A percentile compares a stretch with the other conserved stretches of the same genome.
Conservation (phyloP, 2,329 filamentous ascomycete genomes). For the Microdochium nivale region DNA sequence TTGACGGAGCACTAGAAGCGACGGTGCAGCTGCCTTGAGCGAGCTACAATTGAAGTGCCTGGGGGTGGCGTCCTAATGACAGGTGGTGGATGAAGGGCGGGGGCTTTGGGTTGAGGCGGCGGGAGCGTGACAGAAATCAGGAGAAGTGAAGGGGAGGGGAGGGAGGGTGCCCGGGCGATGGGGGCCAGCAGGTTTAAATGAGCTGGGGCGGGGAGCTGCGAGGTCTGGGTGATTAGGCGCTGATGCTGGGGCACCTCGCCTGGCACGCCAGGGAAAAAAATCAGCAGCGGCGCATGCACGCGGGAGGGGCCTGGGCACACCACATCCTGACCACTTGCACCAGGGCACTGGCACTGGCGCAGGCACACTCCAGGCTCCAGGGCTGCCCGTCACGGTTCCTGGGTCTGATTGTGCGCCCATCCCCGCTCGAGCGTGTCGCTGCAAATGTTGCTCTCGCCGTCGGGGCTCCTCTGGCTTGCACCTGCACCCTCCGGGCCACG, state of each 20-base stretch:
- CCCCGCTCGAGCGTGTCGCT: too few species aligned
- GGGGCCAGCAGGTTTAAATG: not conserved
- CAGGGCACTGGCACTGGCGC: too few species aligned
- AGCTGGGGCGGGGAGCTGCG: not conserved
- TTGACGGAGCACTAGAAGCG: not conserved
- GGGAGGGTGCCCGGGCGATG: not conserved
- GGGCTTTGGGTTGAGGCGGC: not conserved
- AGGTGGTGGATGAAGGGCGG: not conserved
- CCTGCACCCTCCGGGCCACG: too few species aligned
- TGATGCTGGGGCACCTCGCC: not conserved
- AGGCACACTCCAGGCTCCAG: too few species aligned
- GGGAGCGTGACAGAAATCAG: not conserved
- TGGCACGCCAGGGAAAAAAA: not conserved
- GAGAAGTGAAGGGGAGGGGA: not conserved
- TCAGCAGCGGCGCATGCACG: not conserved
- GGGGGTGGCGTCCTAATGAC: not conserved
- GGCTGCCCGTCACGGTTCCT: too few species aligned
- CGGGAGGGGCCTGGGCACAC: not conserved
- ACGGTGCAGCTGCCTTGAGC: not conserved
- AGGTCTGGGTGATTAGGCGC: not conserved
- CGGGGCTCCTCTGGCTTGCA: too few species aligned
- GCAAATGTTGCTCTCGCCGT: too few species aligned
- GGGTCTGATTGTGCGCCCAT: too few species aligned
- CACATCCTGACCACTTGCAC: not conserved
- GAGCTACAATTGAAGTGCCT: not conserved